Conservation (phyloP, 1,139 yeast species). For the Hansenula anomala region DNA sequence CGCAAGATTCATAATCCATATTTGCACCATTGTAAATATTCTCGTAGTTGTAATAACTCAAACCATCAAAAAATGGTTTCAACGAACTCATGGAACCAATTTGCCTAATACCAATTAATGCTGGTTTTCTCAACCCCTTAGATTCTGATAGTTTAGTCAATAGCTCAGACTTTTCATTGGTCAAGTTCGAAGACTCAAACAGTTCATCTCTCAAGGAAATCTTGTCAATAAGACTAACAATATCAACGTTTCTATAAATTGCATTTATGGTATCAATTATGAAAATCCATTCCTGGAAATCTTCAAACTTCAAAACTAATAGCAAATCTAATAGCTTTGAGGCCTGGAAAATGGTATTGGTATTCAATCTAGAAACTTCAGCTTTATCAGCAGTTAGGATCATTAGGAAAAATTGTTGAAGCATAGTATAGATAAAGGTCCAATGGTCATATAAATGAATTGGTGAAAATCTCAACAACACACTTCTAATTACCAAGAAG, state of each 20-base stretch:
- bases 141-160: slow-evolving; percentile 9
- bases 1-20: slow-evolving; percentile 46
- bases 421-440: slow-evolving; percentile 61
- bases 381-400: slow-evolving; percentile 32
- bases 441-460: slow-evolving; percentile 66
- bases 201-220: slow-evolving; percentile 24
- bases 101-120: slow-evolving; percentile 40
- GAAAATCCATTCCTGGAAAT: slow-evolving; percentile 86
- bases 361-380: slow-evolving; percentile 33
- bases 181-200: slow-evolving; percentile 9
- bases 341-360: slow-evolving; percentile 46
- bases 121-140: slow-evolving; percentile 32
- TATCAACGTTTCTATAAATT: slow-evolving; percentile 33
- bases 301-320: slow-evolving; percentile 65
- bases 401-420: slow-evolving; percentile 48
- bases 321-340: slow-evolving; percentile 78
- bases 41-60: slow-evolving; percentile 72
- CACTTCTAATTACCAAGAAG: slow-evolving; percentile 55
- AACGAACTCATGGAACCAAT: slow-evolving; percentile 47
- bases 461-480: slow-evolving; percentile 57
- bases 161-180: slow-evolving; percentile 8
- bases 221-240: slow-evolving; percentile 33
- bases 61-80: slow-evolving; percentile 63
- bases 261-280: slow-evolving; percentile 69
- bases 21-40: slow-evolving; percentile 53